These are phyloP conservation scores for Cerioporus squamosus DNA, from an alignment of 1,284 basidiomycete species.

Conservation along the genomic window DNA sequence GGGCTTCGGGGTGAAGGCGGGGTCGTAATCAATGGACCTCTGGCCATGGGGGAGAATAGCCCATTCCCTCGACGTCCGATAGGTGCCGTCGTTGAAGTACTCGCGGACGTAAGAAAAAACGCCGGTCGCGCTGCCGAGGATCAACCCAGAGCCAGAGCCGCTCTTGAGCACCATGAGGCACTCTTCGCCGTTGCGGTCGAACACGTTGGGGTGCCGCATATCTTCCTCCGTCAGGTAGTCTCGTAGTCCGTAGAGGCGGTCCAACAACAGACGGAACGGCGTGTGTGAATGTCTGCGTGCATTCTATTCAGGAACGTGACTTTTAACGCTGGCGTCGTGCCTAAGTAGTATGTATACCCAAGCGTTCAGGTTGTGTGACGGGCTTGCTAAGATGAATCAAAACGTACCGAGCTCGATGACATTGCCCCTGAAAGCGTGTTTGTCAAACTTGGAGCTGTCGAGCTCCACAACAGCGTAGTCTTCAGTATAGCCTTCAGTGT, in stretches of 20 bases:
- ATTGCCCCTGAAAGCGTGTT: conserved; percentile 23
- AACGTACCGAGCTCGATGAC: conserved; percentile 26
- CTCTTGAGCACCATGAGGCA: conserved; percentile 40
- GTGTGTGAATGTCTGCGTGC: no score
- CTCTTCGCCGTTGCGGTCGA: conserved; percentile 27
- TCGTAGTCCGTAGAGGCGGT: conserved; percentile 14
- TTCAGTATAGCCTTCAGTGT: conserved; percentile 22
- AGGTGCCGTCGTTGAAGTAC: conserved; percentile 26
- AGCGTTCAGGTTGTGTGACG: no score
- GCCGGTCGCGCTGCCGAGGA: conserved; percentile 31
- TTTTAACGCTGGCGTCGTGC: no score
- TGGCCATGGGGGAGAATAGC: conserved; percentile 30
- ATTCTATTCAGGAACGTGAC: no score
- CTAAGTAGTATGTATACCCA: conserved; percentile 34
- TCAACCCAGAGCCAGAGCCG: conserved; percentile 35
- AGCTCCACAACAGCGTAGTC: conserved; percentile 24
- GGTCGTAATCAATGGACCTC: no score
- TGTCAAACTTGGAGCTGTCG: conserved; percentile 19
- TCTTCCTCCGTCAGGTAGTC: conserved; percentile 30
- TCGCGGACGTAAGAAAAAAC: conserved; percentile 32
- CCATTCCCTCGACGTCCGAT: conserved; percentile 37
- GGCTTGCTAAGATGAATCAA: conserved; percentile 22
- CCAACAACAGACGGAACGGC: no score
- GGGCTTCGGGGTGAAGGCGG: no score
- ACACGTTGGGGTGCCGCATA: conserved; percentile 31